Percentiles rank a stretch among this genome's conserved stretches.
phyloP scores from a whole-genome alignment of 1,139 yeast genomes.

The Pichia sp. region DNA sequence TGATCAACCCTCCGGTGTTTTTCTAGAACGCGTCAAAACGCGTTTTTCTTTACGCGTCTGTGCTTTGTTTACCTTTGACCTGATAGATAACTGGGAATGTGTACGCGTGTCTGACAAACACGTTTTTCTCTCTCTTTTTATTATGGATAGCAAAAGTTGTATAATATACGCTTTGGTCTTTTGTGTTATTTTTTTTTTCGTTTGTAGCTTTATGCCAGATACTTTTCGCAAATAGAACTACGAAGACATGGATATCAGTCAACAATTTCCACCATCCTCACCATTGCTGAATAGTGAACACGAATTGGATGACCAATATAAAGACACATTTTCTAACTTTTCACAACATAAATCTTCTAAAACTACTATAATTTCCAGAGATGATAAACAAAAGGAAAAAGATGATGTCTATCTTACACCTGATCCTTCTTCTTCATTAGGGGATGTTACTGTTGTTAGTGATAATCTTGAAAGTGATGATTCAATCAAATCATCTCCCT shows the following conservation, averaged over 20 bases:
- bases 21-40: too few relatives aligned
- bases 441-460: conserved; percentile 26
- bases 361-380: too few relatives aligned
- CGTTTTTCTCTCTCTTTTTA: too few relatives aligned
- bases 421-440: conserved; percentile 37
- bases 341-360: too few relatives aligned
- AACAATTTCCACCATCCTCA: conserved; percentile 24
- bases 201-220: neutral
- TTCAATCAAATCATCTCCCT: neutral
- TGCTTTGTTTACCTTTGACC: too few relatives aligned
- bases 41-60: too few relatives aligned
- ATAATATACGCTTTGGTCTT: too few relatives aligned
- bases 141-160: too few relatives aligned
- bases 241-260: conserved; percentile 15
- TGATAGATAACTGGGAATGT: too few relatives aligned
- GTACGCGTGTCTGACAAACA: too few relatives aligned
- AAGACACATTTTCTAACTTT: too few relatives aligned
- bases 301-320: conserved; percentile 7
- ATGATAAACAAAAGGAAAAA: neutral
- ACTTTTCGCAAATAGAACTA: neutral
- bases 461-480: conserved; percentile 3
- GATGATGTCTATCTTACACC: conserved; percentile 35
- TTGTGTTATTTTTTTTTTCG: neutral
- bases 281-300: conserved; percentile 16
- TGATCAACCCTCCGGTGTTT: too few relatives aligned